Conservation (phyloP, 139 green algal species). For the Pleodorina starrii region DNA sequence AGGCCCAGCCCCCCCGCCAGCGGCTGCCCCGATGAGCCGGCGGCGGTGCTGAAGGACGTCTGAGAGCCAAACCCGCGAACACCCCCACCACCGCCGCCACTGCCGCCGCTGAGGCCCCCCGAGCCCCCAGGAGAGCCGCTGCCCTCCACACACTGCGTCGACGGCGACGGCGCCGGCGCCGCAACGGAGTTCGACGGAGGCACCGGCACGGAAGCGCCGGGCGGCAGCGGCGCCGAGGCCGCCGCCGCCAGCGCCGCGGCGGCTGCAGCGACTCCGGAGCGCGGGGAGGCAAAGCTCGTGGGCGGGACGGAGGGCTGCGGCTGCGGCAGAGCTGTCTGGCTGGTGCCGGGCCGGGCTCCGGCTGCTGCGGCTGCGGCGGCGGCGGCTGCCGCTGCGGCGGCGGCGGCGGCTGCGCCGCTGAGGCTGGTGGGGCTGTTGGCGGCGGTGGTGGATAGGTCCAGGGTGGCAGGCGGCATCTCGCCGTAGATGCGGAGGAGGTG, state of each 20-base stretch:
- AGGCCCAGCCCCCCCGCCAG: too few relatives aligned
- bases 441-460: conserved; percentile 51
- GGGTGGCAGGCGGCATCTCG: conserved; percentile 58
- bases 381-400: neutral
- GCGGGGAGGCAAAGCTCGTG: too few relatives aligned
- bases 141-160: neutral
- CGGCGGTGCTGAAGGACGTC: too few relatives aligned
- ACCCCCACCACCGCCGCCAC: too few relatives aligned
- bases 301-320: neutral
- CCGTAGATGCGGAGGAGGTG: conserved; percentile 78
- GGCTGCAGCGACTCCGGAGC: neutral
- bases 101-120: neutral
- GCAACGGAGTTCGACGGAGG: neutral
- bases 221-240: neutral
- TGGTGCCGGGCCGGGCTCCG: neutral
- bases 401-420: neutral
- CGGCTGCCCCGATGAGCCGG: too few relatives aligned
- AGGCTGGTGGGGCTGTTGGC: neutral
- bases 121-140: neutral
- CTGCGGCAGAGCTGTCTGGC: neutral
- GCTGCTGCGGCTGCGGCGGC: neutral
- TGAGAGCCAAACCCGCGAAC: too few relatives aligned
- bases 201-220: neutral
- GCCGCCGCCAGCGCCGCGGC: neutral
- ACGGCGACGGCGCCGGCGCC: neutral